A percentile compares a stretch with the other conserved stretches of the same genome.
phyloP scores from a whole-genome alignment of 306 rosid genomes.

The Urtica urens region DNA sequence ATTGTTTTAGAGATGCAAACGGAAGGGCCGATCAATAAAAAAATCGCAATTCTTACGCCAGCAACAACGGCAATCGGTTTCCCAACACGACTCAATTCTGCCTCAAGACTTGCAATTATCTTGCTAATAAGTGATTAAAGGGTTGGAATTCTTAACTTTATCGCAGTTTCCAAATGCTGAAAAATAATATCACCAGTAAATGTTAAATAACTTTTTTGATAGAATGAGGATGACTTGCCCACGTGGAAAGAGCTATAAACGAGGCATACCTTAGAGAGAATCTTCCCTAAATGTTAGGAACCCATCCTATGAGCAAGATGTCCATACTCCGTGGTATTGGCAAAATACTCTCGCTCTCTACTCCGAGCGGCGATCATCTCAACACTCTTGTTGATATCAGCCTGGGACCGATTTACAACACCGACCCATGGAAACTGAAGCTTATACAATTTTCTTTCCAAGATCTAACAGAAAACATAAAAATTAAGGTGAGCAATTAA shows the following conservation, averaged over 20 bases:
- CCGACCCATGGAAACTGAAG: conserved; percentile 47
- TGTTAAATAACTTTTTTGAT: background rate
- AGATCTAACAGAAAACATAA: conserved; percentile 20
- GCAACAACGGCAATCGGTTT: conserved; percentile 34
- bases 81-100: conserved; percentile 34
- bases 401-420: conserved; percentile 42
- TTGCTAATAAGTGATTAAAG: conserved; percentile 38
- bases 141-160: conserved; percentile 33
- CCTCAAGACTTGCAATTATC: conserved; percentile 29
- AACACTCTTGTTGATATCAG: conserved; percentile 38
- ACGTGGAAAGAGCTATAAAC: background rate
- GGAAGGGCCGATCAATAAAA: too few relatives aligned
- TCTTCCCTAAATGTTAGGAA: conserved; percentile 38
- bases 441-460: conserved; percentile 32
- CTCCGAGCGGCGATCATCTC: conserved; percentile 41
- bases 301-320: conserved; percentile 35
- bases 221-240: background rate
- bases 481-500: conserved; percentile 13
- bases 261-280: conserved; percentile 31
- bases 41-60: conserved; percentile 21
- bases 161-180: conserved; percentile 38
- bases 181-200: conserved; percentile 1
- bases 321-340: conserved; percentile 24
- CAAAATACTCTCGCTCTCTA: conserved; percentile 34
- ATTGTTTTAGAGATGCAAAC: too few relatives aligned